phyloP scores from a whole-genome alignment of 1,284 basidiomycete genomes.

The Cutaneotrichosporon cyanovorans region DNA sequence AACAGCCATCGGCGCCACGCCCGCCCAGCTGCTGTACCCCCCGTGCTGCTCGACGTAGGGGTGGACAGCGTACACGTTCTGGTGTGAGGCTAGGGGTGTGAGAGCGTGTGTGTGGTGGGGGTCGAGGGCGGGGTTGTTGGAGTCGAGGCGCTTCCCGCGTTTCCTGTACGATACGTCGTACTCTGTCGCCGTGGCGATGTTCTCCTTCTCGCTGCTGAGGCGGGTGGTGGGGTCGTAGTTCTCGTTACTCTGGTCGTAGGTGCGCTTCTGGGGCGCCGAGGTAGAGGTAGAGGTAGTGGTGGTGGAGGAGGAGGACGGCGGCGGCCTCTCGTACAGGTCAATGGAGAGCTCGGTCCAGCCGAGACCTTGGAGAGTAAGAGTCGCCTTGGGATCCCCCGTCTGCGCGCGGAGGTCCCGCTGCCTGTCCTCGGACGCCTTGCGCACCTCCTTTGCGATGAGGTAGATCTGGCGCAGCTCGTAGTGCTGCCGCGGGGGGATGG shows the following conservation, averaged over 20 bases:
- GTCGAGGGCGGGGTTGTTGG: constrained; percentile 2
- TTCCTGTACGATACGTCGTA: constrained; percentile 7
- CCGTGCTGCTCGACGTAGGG: constrained; percentile 5
- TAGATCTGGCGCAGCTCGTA: constrained; percentile 50
- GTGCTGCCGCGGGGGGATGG: constrained; percentile 48
- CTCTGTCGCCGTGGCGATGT: constrained; percentile 13
- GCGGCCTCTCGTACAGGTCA: constrained; percentile 26
- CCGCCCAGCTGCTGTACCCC: constrained; percentile 10
- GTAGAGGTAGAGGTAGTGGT: not conserved
- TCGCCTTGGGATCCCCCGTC: no score
- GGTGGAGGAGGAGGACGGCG: constrained; percentile 10
- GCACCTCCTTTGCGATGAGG: constrained; percentile 47
- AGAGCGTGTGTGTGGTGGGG: constrained; percentile 4
- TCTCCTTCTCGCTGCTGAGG: constrained; percentile 12
- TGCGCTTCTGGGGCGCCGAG: constrained; percentile 12
- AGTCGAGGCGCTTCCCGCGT: constrained; percentile 12
- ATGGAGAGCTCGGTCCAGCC: constrained; percentile 13
- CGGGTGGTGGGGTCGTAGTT: constrained; percentile 8
- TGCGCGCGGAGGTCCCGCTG: constrained; percentile 7
- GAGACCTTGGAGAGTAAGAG: no score
- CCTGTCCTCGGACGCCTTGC: constrained; percentile 20
- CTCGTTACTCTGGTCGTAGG: constrained; percentile 2
- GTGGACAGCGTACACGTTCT: constrained; percentile 18
- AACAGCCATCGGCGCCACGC: constrained; percentile 9
- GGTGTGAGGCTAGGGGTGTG: constrained; percentile 13